A percentile compares a stretch with the other conserved stretches of the same genome.
phyloP scores from a whole-genome alignment of 352 stramenopile species.

The Globisporangium alternatum region DNA sequence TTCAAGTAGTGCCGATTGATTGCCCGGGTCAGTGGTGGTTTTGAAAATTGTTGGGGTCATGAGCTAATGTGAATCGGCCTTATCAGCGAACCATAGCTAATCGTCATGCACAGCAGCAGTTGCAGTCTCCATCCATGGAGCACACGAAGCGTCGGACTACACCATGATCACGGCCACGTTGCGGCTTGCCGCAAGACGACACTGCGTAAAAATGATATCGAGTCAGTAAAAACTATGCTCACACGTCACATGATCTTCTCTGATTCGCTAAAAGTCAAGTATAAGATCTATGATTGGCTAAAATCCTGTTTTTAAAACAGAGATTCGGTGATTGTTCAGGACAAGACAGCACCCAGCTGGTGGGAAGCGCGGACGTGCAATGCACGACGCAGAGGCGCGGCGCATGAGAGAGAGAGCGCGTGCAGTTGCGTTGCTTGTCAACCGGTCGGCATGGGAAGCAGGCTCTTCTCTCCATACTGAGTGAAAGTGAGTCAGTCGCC shows the following conservation, averaged over 20 bases:
- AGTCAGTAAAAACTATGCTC: background rate
- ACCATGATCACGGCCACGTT: too few species aligned
- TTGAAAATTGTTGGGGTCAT: background rate
- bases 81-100: background rate
- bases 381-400: background rate
- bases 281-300: background rate
- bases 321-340: constrained; percentile 5
- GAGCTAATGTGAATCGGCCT: background rate
- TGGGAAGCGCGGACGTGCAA: constrained; percentile 2
- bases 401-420: background rate
- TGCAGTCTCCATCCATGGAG: too few species aligned
- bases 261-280: background rate
- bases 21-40: background rate
- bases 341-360: background rate
- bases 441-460: background rate
- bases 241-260: constrained; percentile 1
- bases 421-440: background rate
- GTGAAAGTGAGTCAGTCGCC: constrained; percentile 1
- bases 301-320: background rate
- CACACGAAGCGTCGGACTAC: too few species aligned
- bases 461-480: constrained; percentile 5
- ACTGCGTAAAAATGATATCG: background rate
- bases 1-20: background rate
- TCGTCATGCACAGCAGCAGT: too few species aligned
- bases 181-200: too few species aligned